Percentiles rank a stretch among this genome's conserved stretches.
phyloP scores from a whole-genome alignment of 768 basidiomycete genomes.

The Suillus alpinus region DNA sequence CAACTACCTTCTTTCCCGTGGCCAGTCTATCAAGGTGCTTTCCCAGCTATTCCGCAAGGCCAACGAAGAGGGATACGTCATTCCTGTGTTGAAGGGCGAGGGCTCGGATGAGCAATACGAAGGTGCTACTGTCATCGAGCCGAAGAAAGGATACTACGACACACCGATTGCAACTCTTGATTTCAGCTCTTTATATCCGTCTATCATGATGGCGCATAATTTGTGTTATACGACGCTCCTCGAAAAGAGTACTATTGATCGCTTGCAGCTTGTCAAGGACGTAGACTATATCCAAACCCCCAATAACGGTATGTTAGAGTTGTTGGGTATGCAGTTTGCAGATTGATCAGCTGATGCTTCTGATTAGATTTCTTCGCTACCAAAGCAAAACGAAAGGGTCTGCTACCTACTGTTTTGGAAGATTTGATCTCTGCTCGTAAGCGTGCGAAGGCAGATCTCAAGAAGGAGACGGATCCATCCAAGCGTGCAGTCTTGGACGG shows the following conservation, averaged over 20 bases:
- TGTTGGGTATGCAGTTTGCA: not conserved
- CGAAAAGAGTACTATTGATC: constrained; percentile 74
- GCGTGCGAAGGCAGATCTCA: constrained; percentile 91
- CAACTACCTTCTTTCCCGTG: constrained; percentile 89
- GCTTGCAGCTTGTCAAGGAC: constrained; percentile 75
- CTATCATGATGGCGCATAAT: constrained; percentile 99
- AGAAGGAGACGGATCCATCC: constrained; percentile 96
- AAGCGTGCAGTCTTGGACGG: constrained; percentile 96
- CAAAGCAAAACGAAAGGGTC: constrained; percentile 71
- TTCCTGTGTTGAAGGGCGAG: constrained; percentile 84
- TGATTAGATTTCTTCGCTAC: constrained; percentile 80
- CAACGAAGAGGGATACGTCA: constrained; percentile 85
- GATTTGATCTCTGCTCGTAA: constrained; percentile 93
- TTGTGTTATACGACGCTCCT: constrained; percentile 97
- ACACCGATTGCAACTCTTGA: constrained; percentile 96
- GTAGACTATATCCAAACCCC: constrained; percentile 93
- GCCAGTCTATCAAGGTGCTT: constrained; percentile 98
- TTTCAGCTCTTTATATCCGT: constrained; percentile 97
- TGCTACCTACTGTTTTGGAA: constrained; percentile 89
- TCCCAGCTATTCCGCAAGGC: constrained; percentile 95
- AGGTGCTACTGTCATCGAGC: constrained; percentile 98
- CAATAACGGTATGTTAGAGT: constrained; percentile 72
- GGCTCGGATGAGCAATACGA: constrained; percentile 96
- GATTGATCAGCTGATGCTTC: not conserved
- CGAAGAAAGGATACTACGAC: constrained; percentile 93